These are phyloP conservation scores for Podosphaera fusca DNA, from an alignment of 2,329 filamentous ascomycete genomes.

Conservation along the genomic window DNA sequence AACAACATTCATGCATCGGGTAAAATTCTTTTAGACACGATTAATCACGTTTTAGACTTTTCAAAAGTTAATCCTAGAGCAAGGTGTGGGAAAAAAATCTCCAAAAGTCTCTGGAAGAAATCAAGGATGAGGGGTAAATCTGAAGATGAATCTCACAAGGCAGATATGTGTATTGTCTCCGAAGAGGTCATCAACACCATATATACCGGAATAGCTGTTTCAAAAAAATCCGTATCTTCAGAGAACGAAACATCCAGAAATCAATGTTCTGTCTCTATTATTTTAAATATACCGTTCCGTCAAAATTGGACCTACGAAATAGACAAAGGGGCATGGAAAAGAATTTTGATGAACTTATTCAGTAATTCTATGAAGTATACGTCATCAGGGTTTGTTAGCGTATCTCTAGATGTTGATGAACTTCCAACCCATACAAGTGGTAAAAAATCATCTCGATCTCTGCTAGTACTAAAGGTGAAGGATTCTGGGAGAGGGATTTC, in stretches of 20 bases:
- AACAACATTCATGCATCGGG: constrained; percentile 27
- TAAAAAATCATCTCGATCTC: constrained; percentile 5
- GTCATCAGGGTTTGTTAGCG: constrained; percentile 24
- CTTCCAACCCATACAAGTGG: constrained; percentile 4
- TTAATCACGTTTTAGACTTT: constrained; percentile 29
- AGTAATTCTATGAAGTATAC: constrained; percentile 42
- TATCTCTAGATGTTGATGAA: constrained; percentile 17
- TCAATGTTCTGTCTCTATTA: constrained; percentile 19
- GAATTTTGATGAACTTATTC: constrained; percentile 36
- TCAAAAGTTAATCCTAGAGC: constrained; percentile 26
- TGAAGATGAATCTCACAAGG: constrained; percentile 7
- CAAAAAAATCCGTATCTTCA: constrained; percentile 7
- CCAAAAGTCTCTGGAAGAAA: constrained; percentile 5
- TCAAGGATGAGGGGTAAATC: constrained; percentile 3
- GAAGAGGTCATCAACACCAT: constrained; percentile 16
- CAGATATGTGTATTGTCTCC: constrained; percentile 12
- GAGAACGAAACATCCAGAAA: constrained; percentile 4
- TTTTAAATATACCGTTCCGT: constrained; percentile 27
- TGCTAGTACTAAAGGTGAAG: constrained; percentile 23
- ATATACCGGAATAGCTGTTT: constrained; percentile 11
- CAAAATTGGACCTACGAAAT: constrained; percentile 29
- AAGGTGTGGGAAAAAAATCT: constrained; percentile 9
- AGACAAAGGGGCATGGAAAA: constrained; percentile 27
- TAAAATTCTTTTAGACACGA: constrained; percentile 27
- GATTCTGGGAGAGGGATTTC: constrained; percentile 45